Base-by-base conservation (phyloP, 208 protist species). In the Acanthamoeba castellanii region DNA sequence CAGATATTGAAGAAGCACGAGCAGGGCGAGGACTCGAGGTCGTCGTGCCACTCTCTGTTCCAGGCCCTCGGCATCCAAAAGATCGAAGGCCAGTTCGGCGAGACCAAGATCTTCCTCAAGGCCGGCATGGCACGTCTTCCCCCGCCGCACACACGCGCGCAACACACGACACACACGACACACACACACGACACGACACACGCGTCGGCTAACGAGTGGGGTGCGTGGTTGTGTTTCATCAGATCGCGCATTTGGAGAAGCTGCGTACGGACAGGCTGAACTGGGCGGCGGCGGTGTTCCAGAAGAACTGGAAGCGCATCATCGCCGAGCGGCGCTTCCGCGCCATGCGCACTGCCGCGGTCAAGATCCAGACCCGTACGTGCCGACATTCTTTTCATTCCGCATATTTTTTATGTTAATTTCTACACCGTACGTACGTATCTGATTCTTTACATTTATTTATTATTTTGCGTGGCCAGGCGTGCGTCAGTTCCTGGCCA, bases 171-270 rank as follows among this genome's bases (percentile, higher is more conserved):
- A 37, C n/a, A 22, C 55, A 61, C 55, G n/a, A 22, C 55, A 61
- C 55, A 22, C 55, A 61, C 14, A 22, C 55, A 61, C 27, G n/a
- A n/a, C n/a, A n/a, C n/a, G n/a, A n/a, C n/a, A n/a, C n/a, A n/a
- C n/a, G n/a, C n/a, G n/a, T n/a, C n/a, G n/a, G n/a, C n/a, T n/a
- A n/a, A n/a, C n/a, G n/a, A n/a, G n/a, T n/a, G n/a, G n/a, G n/a
- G n/a, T n/a, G n/a, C n/a, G n/a, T n/a, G n/a, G n/a, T n/a, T n/a
- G n/a, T n/a, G n/a, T n/a, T n/a, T n/a, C n/a, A n/a, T n/a, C 52
- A 94, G 90, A 94, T 94, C 34, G 90, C 68, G 1, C 72, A 84
- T 25, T 59, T 94, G 70, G 90, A 94, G 68, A 94, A 94, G 68
- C 68, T 76, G 42, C 61, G 90, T 20, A 94, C 90, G 32, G n/a